Conservation (phyloP, 345 rosid genomes). For the Linum tenue region DNA sequence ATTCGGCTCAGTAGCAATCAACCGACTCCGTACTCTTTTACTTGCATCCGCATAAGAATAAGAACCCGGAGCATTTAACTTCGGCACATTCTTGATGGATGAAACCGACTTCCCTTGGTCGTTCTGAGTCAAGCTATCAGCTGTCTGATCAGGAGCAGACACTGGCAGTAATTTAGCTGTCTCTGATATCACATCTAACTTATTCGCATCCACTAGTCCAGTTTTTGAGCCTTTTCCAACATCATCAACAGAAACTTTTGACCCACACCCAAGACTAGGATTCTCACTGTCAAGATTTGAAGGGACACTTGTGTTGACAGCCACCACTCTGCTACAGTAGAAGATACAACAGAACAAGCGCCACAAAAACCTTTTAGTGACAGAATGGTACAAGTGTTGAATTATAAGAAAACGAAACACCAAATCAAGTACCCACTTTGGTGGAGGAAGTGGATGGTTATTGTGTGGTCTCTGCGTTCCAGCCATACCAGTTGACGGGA, state of each 20-base stretch:
- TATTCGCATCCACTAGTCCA: constrained; percentile 18
- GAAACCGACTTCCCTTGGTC: constrained; percentile 26
- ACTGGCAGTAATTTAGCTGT: constrained; percentile 9
- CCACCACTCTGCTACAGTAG: constrained; percentile 28
- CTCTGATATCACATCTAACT: not conserved
- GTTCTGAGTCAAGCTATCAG: constrained; percentile 25
- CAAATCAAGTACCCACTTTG: constrained; percentile 34
- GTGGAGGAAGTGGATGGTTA: constrained; percentile 21
- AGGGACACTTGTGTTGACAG: constrained; percentile 26
- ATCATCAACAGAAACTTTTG: constrained; percentile 14
- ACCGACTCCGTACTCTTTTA: constrained; percentile 19
- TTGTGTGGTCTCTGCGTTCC: constrained; percentile 32
- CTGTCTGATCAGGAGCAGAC: constrained; percentile 11
- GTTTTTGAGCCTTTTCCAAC: constrained; percentile 16
- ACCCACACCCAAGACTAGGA: constrained; percentile 18
- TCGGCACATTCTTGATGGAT: constrained; percentile 15
- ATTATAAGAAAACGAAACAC: constrained; percentile 1
- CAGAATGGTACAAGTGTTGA: not conserved
- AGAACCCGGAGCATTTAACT: constrained; percentile 19
- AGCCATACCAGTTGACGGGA: constrained; percentile 20
- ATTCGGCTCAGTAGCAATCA: constrained; percentile 25
- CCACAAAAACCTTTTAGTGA: too few relatives aligned
- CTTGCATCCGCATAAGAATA: constrained; percentile 27
- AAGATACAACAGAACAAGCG: not conserved
- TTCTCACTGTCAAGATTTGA: constrained; percentile 32